Percentiles rank a stretch among this genome's conserved stretches.
phyloP scores from a whole-genome alignment of 208 protist species.

The Crithidia acanthocephali region DNA sequence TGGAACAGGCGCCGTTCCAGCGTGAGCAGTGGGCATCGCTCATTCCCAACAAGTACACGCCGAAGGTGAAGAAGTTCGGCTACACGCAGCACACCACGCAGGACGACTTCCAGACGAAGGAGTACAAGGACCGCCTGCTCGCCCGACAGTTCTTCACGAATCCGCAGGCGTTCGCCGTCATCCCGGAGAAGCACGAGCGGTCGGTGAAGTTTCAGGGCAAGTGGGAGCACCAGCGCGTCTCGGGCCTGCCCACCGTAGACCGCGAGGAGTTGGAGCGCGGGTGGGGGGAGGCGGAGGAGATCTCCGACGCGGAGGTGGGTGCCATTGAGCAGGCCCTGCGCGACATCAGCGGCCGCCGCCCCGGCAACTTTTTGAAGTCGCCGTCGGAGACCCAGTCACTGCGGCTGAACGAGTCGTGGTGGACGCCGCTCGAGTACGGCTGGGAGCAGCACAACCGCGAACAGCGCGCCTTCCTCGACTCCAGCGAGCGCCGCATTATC shows the following conservation, averaged over 20 bases:
- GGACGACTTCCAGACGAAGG: conserved; percentile 93
- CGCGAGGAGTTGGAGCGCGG: conserved; percentile 88
- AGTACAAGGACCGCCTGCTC: conserved; percentile 88
- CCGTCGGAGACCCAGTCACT: conserved; percentile 68
- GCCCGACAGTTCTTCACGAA: conserved; percentile 87
- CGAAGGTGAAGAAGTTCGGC: conserved; percentile 85
- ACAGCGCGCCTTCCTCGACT: conserved; percentile 66
- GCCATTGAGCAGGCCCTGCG: conserved; percentile 89
- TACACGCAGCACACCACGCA: conserved; percentile 89
- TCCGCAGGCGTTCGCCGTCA: conserved; percentile 85
- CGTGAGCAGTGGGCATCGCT: conserved; percentile 84
- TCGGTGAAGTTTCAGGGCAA: conserved; percentile 80
- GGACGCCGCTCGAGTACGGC: conserved; percentile 72
- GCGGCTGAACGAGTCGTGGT: conserved; percentile 87
- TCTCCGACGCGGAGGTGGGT: conserved; percentile 70
- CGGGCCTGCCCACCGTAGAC: conserved; percentile 86
- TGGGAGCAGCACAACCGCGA: conserved; percentile 87
- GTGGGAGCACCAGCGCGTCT: conserved; percentile 77
- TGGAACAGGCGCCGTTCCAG: conserved; percentile 72
- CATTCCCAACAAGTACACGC: conserved; percentile 82
- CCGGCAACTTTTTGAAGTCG: conserved; percentile 89
- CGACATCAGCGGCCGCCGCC: conserved; percentile 88
- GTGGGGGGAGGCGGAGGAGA: conserved; percentile 64
- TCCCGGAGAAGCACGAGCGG: conserved; percentile 73
- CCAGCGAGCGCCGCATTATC: conserved; percentile 73